phyloP scores from a whole-genome alignment of 176 grass and related monocot species.

The Carex cristatella region DNA sequence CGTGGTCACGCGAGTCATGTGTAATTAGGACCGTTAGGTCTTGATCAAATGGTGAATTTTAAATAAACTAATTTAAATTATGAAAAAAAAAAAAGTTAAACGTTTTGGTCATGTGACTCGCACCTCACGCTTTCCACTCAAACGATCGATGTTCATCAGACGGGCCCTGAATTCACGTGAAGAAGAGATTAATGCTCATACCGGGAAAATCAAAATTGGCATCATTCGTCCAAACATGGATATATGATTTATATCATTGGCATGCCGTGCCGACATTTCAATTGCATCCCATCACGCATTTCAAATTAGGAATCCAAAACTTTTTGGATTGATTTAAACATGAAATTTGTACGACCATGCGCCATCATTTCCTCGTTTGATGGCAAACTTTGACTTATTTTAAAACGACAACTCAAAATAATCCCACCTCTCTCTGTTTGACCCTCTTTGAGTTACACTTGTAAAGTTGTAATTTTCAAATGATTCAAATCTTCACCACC shows the following conservation, averaged over 20 bases:
- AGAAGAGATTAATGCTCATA: not conserved
- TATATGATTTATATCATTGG: constrained; percentile 22
- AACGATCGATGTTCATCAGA: too few relatives aligned
- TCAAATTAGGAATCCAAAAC: not conserved
- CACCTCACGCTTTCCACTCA: too few relatives aligned
- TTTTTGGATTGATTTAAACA: constrained; percentile 9
- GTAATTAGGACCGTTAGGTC: too few relatives aligned
- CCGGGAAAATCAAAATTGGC: not conserved
- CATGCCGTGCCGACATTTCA: constrained; percentile 1
- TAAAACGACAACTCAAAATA: constrained; percentile 4
- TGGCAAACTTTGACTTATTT: constrained; percentile 22
- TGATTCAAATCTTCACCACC: constrained; percentile 3
- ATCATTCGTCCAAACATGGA: constrained; percentile 7
- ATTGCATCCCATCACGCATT: constrained; percentile 5
- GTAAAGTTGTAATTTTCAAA: not conserved
- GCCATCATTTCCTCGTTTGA: constrained; percentile 24
- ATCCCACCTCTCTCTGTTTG: constrained; percentile 24
- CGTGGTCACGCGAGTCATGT: too few relatives aligned
- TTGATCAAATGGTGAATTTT: too few relatives aligned
- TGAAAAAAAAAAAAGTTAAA: too few relatives aligned
- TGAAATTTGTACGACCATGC: constrained; percentile 16
- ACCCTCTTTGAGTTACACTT: not conserved
- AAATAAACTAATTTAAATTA: too few relatives aligned
- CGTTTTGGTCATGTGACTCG: too few relatives aligned
- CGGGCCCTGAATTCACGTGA: not conserved